Conservation (phyloP, 2,329 filamentous ascomycete genomes). For the Scedosporium dehoogii region DNA sequence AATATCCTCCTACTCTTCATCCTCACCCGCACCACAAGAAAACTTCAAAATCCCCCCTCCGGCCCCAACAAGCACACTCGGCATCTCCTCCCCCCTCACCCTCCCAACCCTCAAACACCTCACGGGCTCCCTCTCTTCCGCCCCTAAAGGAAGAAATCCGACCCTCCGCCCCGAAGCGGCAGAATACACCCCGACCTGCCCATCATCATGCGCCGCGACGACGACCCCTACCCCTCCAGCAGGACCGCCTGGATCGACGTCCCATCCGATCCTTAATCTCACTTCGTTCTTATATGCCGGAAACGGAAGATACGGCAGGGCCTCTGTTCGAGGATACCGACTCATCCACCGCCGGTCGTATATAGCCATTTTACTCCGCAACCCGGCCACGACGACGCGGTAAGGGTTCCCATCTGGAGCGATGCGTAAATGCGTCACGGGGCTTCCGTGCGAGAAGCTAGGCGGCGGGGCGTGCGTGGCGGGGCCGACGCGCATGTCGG, state of each 20-base stretch:
- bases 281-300: constrained; percentile 39
- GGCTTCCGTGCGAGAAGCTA: neutral
- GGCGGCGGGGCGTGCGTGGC: neutral
- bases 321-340: neutral
- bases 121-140: neutral
- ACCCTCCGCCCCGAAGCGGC: constrained; percentile 28
- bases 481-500: constrained; percentile 7
- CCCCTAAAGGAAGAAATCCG: neutral
- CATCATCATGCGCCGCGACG: constrained; percentile 43
- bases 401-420: constrained; percentile 14
- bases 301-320: constrained; percentile 35
- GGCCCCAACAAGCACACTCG: neutral
- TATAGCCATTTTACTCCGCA: constrained; percentile 37
- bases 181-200: constrained; percentile 38
- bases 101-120: constrained; percentile 19
- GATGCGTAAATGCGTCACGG: neutral
- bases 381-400: constrained; percentile 42
- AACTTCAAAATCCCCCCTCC: neutral
- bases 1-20: neutral
- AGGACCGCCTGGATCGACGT: constrained; percentile 26
- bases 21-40: neutral
- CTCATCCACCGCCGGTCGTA: constrained; percentile 48
- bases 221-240: constrained; percentile 31
- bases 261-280: constrained; percentile 39
- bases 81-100: constrained; percentile 5